A percentile compares a stretch with the other conserved stretches of the same genome.
Conservation (phyloP, 2,329 filamentous ascomycete species). For the Lithohypha guttulata region DNA sequence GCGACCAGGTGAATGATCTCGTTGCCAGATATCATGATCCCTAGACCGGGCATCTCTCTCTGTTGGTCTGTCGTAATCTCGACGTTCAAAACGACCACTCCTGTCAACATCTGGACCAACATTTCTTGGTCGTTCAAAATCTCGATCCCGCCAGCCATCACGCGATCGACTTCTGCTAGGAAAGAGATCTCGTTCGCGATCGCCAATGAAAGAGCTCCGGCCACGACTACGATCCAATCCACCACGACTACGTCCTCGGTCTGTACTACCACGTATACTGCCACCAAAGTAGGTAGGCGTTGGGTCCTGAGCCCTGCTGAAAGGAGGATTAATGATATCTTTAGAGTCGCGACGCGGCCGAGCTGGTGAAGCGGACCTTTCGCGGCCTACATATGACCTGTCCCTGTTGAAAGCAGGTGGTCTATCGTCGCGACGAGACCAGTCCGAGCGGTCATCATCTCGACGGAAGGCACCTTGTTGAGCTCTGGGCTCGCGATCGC, state of each 20-base stretch:
- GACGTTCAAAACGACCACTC: slow-evolving; percentile 19
- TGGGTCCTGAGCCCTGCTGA: slow-evolving; percentile 28
- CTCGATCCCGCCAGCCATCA: slow-evolving; percentile 34
- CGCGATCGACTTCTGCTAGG: slow-evolving; percentile 35
- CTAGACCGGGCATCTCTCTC: slow-evolving; percentile 24
- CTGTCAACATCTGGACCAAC: slow-evolving; percentile 26
- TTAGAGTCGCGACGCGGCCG: slow-evolving; percentile 35
- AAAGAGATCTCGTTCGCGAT: slow-evolving; percentile 35
- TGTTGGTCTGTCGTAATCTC: slow-evolving; percentile 29
- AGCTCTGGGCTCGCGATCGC: slow-evolving; percentile 30
- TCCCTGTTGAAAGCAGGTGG: slow-evolving; percentile 25
- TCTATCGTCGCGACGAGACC: slow-evolving; percentile 36
- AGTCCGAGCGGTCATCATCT: slow-evolving; percentile 31
- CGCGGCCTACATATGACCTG: slow-evolving; percentile 35
- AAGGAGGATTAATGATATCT: slow-evolving; percentile 32
- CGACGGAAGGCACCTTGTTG: slow-evolving; percentile 30
- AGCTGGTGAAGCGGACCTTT: slow-evolving; percentile 35
- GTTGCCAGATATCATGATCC: slow-evolving; percentile 28
- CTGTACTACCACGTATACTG: slow-evolving; percentile 28
- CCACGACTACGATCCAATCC: slow-evolving; percentile 24
- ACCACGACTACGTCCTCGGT: slow-evolving; percentile 34
- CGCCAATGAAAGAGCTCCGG: slow-evolving; percentile 30
- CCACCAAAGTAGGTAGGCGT: slow-evolving; percentile 27
- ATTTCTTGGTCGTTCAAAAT: slow-evolving; percentile 29
- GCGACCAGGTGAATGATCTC: slow-evolving; percentile 29